Conservation (phyloP, 176 grass and related monocot genomes). For the Tillandsia fasciculata region DNA sequence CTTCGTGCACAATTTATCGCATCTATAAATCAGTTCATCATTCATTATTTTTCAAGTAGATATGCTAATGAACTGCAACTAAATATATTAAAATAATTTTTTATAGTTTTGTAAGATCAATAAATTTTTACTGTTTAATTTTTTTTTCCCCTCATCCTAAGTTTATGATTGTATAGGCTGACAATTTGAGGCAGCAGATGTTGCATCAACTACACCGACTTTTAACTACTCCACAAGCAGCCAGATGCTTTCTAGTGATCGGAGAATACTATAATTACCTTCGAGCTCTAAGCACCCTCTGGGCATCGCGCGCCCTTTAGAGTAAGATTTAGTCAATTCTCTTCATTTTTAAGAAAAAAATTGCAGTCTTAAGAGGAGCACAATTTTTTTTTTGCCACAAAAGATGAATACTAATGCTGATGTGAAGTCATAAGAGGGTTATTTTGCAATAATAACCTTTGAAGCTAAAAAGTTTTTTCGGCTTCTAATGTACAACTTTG, state of each 20-base stretch:
- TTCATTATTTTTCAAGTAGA: too few species aligned
- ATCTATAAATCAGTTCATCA: too few species aligned
- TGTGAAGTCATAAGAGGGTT: too few species aligned
- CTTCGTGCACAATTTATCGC: too few species aligned
- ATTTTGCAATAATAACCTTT: too few species aligned
- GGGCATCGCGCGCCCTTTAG: constrained; percentile 66
- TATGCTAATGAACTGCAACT: too few species aligned
- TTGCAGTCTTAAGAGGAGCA: too few species aligned
- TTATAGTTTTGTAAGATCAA: constrained; percentile 5
- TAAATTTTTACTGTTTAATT: constrained; percentile 22
- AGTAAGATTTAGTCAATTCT: constrained; percentile 39
- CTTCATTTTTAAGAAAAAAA: neutral
- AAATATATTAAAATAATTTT: neutral
- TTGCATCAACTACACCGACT: constrained; percentile 69
- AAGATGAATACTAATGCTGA: too few species aligned
- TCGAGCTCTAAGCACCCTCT: constrained; percentile 77
- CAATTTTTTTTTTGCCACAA: too few species aligned
- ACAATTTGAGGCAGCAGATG: constrained; percentile 79
- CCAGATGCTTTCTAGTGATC: constrained; percentile 73
- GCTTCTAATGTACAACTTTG: too few species aligned
- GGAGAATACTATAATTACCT: constrained; percentile 84
- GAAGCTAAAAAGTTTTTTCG: too few species aligned
- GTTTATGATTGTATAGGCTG: constrained; percentile 52
- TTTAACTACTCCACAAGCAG: constrained; percentile 62
- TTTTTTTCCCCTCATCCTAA: constrained; percentile 8